Evolutionary conservation across 352 stramenopile species (phyloP).

Genomic region (Globisporangium uncinulatum): DNA sequence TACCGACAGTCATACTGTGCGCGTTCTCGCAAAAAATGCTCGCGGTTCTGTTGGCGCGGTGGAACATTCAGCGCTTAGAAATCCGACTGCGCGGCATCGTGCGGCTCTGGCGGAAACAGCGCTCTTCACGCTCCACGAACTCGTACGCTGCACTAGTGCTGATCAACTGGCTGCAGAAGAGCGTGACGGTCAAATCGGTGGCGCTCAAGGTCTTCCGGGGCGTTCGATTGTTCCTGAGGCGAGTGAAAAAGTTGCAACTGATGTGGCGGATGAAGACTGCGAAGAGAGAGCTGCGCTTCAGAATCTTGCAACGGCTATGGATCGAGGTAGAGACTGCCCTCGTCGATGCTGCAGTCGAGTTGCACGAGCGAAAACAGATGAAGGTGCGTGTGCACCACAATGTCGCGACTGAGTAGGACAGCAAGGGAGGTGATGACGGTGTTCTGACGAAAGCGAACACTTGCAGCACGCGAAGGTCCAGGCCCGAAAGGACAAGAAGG

Average conservation of each 20-base stretch:
- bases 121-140: slow-evolving; percentile 25
- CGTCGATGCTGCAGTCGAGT: slow-evolving; percentile 41
- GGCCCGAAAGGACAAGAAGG: slow-evolving; percentile 13
- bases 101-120: slow-evolving; percentile 38
- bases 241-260: slow-evolving; percentile 44
- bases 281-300: slow-evolving; percentile 25
- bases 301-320: slow-evolving; percentile 45
- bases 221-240: slow-evolving; percentile 41
- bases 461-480: slow-evolving; percentile 5
- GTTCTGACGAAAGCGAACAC: not conserved
- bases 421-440: not conserved
- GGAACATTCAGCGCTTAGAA: slow-evolving; percentile 29
- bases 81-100: slow-evolving; percentile 32
- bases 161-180: slow-evolving; percentile 61
- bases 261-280: slow-evolving; percentile 46
- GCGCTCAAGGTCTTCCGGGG: slow-evolving; percentile 50
- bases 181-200: slow-evolving; percentile 44
- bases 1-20: slow-evolving; percentile 39
- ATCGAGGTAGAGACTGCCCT: slow-evolving; percentile 37
- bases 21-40: slow-evolving; percentile 45
- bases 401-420: too few species aligned
- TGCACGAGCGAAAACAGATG: slow-evolving; percentile 27
- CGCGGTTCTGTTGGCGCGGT: slow-evolving; percentile 24
- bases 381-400: slow-evolving; percentile 19
- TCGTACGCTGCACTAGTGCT: slow-evolving; percentile 30